These are phyloP conservation scores for Striga asiatica DNA, from an alignment of 257 asterid genomes.

Conservation along the genomic window DNA sequence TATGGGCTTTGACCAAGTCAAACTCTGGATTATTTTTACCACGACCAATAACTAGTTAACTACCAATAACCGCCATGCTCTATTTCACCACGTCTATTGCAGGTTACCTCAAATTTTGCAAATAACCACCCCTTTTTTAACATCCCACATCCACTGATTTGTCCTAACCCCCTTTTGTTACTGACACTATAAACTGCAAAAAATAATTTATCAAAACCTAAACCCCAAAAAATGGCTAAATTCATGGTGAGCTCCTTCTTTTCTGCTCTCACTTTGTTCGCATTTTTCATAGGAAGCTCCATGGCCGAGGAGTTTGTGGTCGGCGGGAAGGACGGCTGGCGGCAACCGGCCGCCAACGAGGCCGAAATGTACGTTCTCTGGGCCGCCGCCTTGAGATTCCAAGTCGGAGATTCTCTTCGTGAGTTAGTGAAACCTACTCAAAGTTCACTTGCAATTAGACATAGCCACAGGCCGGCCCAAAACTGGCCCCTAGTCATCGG, in stretches of 20 bases:
- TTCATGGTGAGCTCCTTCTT: no score
- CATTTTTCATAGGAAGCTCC: constrained; percentile 3
- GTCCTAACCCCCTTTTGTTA: no score
- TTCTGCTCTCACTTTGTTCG: constrained; percentile 6
- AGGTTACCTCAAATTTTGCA: neutral
- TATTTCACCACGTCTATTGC: neutral
- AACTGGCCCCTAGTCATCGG: no score
- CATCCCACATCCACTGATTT: no score
- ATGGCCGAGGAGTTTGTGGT: constrained; percentile 62
- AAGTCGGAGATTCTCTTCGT: constrained; percentile 63
- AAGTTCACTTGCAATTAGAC: no score
- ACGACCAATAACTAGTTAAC: neutral
- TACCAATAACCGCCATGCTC: neutral
- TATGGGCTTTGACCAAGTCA: no score
- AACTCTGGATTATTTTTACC: neutral
- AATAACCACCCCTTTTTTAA: neutral
- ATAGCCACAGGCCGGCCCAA: no score
- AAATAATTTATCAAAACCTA: no score
- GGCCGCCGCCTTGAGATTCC: constrained; percentile 41
- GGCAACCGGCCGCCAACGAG: constrained; percentile 29
- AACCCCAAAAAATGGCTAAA: no score
- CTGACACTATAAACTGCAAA: no score
- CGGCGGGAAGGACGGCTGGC: constrained; percentile 56
- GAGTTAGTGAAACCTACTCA: no score
- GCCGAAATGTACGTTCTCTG: constrained; percentile 46